A percentile compares a stretch with the other conserved stretches of the same genome.
Conservation (phyloP, 2,329 filamentous ascomycete genomes). For the Neofusicoccum laricinum region DNA sequence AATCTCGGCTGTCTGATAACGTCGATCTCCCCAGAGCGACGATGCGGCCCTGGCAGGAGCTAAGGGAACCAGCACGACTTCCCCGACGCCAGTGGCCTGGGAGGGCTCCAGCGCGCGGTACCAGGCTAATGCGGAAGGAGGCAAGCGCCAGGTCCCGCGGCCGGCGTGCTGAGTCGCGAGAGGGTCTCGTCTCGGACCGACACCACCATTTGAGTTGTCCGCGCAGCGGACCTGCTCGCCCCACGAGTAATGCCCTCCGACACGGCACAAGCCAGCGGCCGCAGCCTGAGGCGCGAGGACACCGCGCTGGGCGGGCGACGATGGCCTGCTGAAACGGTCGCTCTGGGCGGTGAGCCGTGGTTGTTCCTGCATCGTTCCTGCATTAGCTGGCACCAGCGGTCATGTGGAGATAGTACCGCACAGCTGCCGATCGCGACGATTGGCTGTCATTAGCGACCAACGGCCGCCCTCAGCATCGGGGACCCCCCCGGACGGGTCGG, state of each 20-base stretch:
- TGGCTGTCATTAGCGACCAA: slow-evolving; percentile 11
- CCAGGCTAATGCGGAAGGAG: slow-evolving; percentile 11
- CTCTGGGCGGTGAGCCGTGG: slow-evolving; percentile 2
- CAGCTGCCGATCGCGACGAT: slow-evolving; percentile 14
- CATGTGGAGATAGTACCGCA: slow-evolving; percentile 7
- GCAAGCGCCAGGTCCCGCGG: slow-evolving; percentile 16
- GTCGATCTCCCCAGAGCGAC: slow-evolving; percentile 25
- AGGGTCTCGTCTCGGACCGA: slow-evolving; percentile 17
- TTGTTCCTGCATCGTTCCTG: slow-evolving; percentile 42
- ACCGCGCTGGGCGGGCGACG: background rate
- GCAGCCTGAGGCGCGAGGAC: background rate
- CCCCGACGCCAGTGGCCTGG: slow-evolving; percentile 34
- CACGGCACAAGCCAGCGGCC: background rate
- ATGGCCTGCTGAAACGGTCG: slow-evolving; percentile 12
- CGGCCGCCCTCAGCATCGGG: slow-evolving; percentile 8
- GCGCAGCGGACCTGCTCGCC: background rate
- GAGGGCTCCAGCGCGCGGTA: slow-evolving; percentile 4
- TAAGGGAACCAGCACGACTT: slow-evolving; percentile 36
- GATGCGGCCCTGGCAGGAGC: slow-evolving; percentile 17
- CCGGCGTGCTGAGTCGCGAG: slow-evolving; percentile 22
- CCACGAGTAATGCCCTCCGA: slow-evolving; percentile 4
- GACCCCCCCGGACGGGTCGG: slow-evolving; percentile 3
- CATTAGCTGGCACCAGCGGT: slow-evolving; percentile 28
- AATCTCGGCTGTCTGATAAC: slow-evolving; percentile 33
- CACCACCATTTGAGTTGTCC: slow-evolving; percentile 8